Evolutionary conservation across 352 stramenopile genomes (phyloP), one percentile per base, ranked within the genome.

Genomic region (Globisporangium middletonii): DNA sequence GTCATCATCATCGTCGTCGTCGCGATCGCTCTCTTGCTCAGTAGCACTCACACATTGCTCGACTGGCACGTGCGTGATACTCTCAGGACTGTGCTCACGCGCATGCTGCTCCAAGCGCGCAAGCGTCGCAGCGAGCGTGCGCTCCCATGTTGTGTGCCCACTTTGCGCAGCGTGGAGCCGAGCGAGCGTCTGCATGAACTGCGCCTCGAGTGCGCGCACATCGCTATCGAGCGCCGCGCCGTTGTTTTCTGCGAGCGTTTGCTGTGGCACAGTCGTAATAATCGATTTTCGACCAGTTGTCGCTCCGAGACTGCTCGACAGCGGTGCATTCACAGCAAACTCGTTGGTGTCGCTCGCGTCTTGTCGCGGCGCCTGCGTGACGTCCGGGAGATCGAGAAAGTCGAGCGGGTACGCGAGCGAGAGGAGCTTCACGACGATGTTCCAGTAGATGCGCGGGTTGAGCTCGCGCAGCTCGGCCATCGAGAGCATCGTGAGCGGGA

Each of bases 361-460:
- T 4, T 15, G 16, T 15, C 4, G 13, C 3, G 12, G 38, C 9
- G 30, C 16, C 15, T 51, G 35, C 47, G 55, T 68, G 44, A 55
- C 69, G 30, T 73, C 66, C 1, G 72, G 72, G 5, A 82, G 57
- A 30, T 78, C 58, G 55, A 82, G 55, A 56, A 82, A 81, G 56
- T 79, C 61, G 8, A 84, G 38, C 19, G 72, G 69, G 23, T 68
- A 73, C 16, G 66, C 64, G 3, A 84, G 59, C 50, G 67, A 64
- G 30, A 84, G 62, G 28, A 80, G 41, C 63, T 84, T 82, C 30
- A 84, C 65, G 16, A 82, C 69, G 16, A 84, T 70, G 53, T 84
- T 84, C 75, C 75, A 84, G 60, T 84, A 84, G 37, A 82, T 77
- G 7, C 68, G 67, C 0, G 72, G 63, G 43, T 79, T 72, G n/a